phyloP scores from a whole-genome alignment of 176 grass and related monocot genomes.

The Dactylis glomerata region DNA sequence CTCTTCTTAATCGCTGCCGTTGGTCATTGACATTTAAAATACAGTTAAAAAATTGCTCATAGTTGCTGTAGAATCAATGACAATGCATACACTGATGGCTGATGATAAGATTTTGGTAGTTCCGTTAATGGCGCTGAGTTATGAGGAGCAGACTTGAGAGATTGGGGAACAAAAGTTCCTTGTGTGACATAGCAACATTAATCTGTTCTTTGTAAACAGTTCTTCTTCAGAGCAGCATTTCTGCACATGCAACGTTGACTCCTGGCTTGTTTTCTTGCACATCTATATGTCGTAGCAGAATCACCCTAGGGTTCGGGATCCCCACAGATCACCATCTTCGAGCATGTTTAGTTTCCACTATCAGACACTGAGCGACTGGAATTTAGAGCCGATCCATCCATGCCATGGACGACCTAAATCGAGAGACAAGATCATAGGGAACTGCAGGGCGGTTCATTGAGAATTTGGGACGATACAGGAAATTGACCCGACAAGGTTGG shows the following conservation, averaged over 20 bases:
- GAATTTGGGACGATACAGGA: background rate
- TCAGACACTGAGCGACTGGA: background rate
- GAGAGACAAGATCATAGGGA: conserved; percentile 27
- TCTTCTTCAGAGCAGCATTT: background rate
- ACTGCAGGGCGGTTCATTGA: background rate
- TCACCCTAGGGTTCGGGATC: conserved; percentile 26
- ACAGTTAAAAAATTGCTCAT: background rate
- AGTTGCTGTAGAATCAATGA: background rate
- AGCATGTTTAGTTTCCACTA: conserved; percentile 24
- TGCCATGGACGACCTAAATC: background rate
- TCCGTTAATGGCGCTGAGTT: conserved; percentile 25
- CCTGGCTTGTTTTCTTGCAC: conserved; percentile 20
- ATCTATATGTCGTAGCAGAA: background rate
- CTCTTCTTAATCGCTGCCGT: background rate
- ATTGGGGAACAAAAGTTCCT: background rate
- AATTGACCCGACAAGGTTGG: conserved; percentile 23
- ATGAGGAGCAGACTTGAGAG: background rate
- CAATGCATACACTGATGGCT: background rate
- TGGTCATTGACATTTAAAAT: background rate
- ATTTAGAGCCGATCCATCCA: conserved; percentile 31
- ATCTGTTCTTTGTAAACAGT: background rate
- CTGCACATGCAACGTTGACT: conserved; percentile 40
- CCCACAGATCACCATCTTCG: conserved; percentile 20
- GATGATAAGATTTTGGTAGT: background rate
- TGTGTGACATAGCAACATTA: background rate